A percentile compares a stretch with the other conserved stretches of the same genome.
phyloP scores from a whole-genome alignment of 306 rosid species.

The Vigna reflexopilosa region DNA sequence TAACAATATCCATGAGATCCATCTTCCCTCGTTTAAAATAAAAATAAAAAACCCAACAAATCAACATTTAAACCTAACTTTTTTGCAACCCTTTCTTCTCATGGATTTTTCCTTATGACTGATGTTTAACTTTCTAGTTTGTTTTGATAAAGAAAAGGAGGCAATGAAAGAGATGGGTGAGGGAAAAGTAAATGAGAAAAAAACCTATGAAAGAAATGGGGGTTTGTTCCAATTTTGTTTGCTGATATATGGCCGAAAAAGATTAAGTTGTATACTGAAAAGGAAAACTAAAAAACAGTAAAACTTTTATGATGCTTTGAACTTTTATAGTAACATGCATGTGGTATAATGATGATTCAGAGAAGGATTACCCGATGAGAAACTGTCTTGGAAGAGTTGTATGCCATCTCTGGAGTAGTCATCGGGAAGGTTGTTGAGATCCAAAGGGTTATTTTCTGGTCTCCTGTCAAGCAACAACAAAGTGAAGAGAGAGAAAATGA shows the following conservation, averaged over 20 bases:
- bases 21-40: slow-evolving; percentile 2
- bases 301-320: slow-evolving; percentile 15
- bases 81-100: too few species aligned
- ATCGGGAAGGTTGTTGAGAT: slow-evolving; percentile 91
- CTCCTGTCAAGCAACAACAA: slow-evolving; percentile 65
- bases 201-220: background rate
- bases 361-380: slow-evolving; percentile 51
- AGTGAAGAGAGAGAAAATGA: slow-evolving; percentile 5
- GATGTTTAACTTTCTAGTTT: too few species aligned
- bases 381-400: slow-evolving; percentile 59
- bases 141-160: background rate
- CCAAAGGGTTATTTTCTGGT: slow-evolving; percentile 76
- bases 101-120: background rate
- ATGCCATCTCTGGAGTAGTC: slow-evolving; percentile 67
- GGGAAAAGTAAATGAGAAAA: background rate
- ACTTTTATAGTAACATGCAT: slow-evolving; percentile 8
- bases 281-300: background rate
- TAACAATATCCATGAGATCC: slow-evolving; percentile 40
- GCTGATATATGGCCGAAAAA: slow-evolving; percentile 14
- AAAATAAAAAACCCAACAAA: background rate
- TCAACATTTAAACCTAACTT: background rate
- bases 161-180: background rate
- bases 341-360: background rate
- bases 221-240: too few species aligned
- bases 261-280: background rate